Evolutionary conservation across 495 filamentous ascomycete genomes (phyloP).

Genomic region (Penicillium alfredii): DNA sequence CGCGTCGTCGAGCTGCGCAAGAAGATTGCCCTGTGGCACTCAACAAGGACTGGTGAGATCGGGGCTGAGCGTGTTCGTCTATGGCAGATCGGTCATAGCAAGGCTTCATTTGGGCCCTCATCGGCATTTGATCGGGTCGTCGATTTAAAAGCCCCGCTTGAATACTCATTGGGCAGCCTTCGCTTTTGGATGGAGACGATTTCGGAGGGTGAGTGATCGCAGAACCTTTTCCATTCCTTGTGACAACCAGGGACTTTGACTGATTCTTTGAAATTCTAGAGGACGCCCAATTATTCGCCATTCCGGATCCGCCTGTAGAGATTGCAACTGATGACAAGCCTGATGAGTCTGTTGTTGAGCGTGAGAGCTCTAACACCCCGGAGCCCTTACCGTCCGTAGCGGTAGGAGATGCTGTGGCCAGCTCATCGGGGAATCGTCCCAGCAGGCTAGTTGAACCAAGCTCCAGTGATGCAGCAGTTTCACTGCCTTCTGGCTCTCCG

Average conservation of each 20-base stretch:
- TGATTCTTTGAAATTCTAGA: slow-evolving; percentile 12
- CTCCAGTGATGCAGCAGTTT: slow-evolving; percentile 1
- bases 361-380: slow-evolving; percentile 16
- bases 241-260: not conserved
- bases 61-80: slow-evolving; percentile 36
- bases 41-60: slow-evolving; percentile 15
- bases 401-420: slow-evolving; percentile 29
- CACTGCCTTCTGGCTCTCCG: slow-evolving; percentile 7
- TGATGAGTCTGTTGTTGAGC: slow-evolving; percentile 32
- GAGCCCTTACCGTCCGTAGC: slow-evolving; percentile 11
- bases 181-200: slow-evolving; percentile 43
- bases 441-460: not conserved
- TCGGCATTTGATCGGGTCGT: slow-evolving; percentile 33
- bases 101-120: slow-evolving; percentile 30
- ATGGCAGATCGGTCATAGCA: slow-evolving; percentile 40
- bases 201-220: slow-evolving; percentile 32
- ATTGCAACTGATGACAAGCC: slow-evolving; percentile 28
- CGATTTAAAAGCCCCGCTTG: slow-evolving; percentile 30
- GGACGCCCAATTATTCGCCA: slow-evolving; percentile 40
- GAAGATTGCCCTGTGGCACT: slow-evolving; percentile 35
- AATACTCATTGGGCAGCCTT: slow-evolving; percentile 21
- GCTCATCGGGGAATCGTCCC: slow-evolving; percentile 23
- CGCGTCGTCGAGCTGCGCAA: slow-evolving; percentile 39
- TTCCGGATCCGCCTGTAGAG: slow-evolving; percentile 31
- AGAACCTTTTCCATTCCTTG: too few relatives aligned